These are phyloP conservation scores for Lithospermum erythrorhizon DNA, from an alignment of 257 asterid genomes.

Conservation along the genomic window DNA sequence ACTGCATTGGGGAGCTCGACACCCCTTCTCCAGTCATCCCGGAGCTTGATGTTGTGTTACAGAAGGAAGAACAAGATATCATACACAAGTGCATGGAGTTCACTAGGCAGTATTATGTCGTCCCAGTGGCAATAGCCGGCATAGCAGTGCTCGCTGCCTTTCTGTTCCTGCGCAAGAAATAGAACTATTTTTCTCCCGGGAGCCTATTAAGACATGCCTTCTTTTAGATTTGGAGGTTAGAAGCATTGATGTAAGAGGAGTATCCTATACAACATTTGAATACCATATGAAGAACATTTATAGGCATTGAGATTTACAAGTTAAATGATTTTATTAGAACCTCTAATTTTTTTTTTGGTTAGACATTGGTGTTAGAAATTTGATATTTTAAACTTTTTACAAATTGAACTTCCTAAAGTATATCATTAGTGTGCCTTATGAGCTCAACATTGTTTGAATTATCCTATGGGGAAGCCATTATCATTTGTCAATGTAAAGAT, in stretches of 20 bases:
- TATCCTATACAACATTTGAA: background rate
- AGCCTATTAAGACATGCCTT: background rate
- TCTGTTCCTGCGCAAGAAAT: constrained; percentile 49
- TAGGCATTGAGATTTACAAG: too few species aligned
- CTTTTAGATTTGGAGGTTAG: background rate
- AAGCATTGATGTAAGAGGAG: too few species aligned
- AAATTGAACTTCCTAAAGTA: too few species aligned
- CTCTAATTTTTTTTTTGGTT: too few species aligned
- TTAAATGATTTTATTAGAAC: too few species aligned
- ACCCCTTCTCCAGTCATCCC: constrained; percentile 40
- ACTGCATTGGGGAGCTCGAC: constrained; percentile 82
- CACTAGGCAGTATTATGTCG: constrained; percentile 57
- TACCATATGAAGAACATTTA: too few species aligned
- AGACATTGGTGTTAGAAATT: too few species aligned
- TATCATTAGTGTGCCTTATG: too few species aligned
- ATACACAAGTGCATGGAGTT: constrained; percentile 29
- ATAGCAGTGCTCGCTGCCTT: constrained; percentile 42
- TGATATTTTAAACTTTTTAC: too few species aligned
- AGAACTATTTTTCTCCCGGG: constrained; percentile 10
- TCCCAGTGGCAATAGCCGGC: constrained; percentile 48
- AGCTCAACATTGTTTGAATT: too few species aligned
- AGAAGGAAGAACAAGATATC: constrained; percentile 24
- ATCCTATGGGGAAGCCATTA: too few species aligned
- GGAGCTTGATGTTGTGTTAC: constrained; percentile 34
- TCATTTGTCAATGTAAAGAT: too few species aligned